Base-by-base conservation (phyloP, 1,284 basidiomycete species). In the Thelephora terrestris region DNA sequence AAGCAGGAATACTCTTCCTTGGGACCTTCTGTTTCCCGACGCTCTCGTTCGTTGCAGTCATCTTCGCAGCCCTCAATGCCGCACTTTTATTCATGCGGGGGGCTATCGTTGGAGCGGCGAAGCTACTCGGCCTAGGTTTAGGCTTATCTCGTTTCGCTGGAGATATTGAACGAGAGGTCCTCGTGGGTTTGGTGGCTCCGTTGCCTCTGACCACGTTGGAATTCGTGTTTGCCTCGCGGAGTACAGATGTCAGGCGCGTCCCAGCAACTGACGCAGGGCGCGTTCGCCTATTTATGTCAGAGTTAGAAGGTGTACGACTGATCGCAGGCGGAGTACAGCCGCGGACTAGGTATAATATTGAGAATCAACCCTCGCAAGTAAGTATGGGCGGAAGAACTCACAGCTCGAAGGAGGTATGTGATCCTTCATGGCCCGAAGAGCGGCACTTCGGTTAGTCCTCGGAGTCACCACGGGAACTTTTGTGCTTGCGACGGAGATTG, bases 31-130 rank as follows among this genome's bases (percentile, higher is more conserved):
- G 14, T 32, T 32, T 32, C 29, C 29, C 29, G 7, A 34, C 49
- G 24, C 36, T 47, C 21, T 47, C 50, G 16, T 47, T 49, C 2
- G 60, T 56, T n/a, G 54, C 52, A 7, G 60, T 78, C 67, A 75
- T 71, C 66, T 86, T 86, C 52, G 79, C 80, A 12, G 73, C 76
- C 21, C 87, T 71, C 47, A 90, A 62, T n/a, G 79, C 64, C 2
- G 86, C 84, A 54, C 81, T 87, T 62, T 75, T 78, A 62, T 90
- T 90, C 49, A 71, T 75, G 45, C 84, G 71, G 5, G 86, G 86
- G 2, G 67, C 64, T 52, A 88, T 82, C 2, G 71, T 68, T 1
- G 85, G 84, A 2, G 69, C 69, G 45, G 65, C 64, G 37, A 76
- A 58, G 55, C 78, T 84, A 57, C 74, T 76, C 4, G 74, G 78